Base-by-base conservation (phyloP, 1,284 basidiomycete genomes). In the Naganishia liquefaciens region DNA sequence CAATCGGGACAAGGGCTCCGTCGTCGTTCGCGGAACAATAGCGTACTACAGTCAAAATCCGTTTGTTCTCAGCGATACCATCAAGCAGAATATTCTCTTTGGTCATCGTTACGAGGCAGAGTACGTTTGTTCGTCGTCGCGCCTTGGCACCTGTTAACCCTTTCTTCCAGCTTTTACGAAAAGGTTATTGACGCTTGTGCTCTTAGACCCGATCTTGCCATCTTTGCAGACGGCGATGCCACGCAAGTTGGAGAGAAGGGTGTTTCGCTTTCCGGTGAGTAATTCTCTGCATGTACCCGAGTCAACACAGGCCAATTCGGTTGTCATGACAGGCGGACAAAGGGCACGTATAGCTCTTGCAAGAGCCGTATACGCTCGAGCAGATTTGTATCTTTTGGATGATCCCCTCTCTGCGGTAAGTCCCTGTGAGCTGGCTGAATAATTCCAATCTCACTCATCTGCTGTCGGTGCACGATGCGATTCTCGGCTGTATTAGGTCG, bases 11-110 rank as follows among this genome's bases (percentile, higher is more conserved):
- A 88, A 91, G 30, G 94, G 94, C 2, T 81, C 84, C 17, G 85
- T 94, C 1, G 80, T 81, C 0, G 72, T 96, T 0, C 83, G 82
- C 21, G 93, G 93, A 1, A 85, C 81, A 10, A 81, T 95, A n/a
- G 87, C 93, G 0, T 97, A 95, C 78, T 92, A 91, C 17, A 85
- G 87, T 28, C 94, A 97, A 74, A 89, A 87, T 71, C 90, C 93
- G 37, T 97, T 93, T 90, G 86, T 93, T 57, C 83, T 93, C 75
- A 90, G 88, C 2, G 86, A 89, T 0, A 87, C 89, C 0, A 85
- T 95, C 62, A 85, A 87, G 60, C 90, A 93, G 60, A 96, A 95
- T 72, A 95, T 96, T 67, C 74, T 91, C 40, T 97, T 97, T 79
- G 93, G 88, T 9, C 89, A 93, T 75, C 84, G 87, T 68, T 96